Evolutionary conservation across 2,329 filamentous ascomycete genomes (phyloP).

Genomic region (Ceratocystis ficicola): DNA sequence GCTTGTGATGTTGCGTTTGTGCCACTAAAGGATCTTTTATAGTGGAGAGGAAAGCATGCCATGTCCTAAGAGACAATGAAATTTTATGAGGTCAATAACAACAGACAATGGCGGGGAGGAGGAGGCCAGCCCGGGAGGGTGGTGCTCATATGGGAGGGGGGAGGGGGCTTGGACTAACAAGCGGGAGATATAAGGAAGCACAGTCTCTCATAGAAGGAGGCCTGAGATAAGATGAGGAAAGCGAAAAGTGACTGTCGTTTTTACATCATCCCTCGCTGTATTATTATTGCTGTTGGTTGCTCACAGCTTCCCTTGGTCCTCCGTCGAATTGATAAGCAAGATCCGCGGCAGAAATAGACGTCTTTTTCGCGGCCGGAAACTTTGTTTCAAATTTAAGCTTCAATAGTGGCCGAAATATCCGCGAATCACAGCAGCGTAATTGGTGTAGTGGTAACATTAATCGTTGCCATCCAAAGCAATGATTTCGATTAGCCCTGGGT

Average conservation of each 20-base stretch:
- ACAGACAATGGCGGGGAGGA: background rate
- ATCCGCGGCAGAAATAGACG: too few species aligned
- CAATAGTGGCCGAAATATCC: background rate
- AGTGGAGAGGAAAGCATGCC: conserved; percentile 8
- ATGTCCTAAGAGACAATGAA: conserved; percentile 2
- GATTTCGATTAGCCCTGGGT: conserved; percentile 8
- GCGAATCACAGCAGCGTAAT: background rate
- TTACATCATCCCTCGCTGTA: too few species aligned
- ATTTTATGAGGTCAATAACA: background rate
- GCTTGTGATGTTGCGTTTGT: conserved; percentile 10
- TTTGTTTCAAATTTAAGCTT: background rate
- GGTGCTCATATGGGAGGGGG: background rate
- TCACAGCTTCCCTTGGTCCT: too few species aligned
- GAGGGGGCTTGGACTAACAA: too few species aligned
- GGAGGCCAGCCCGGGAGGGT: background rate
- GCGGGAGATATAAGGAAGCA: too few species aligned
- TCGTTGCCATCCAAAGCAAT: background rate
- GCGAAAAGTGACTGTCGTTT: too few species aligned
- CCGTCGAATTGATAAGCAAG: too few species aligned
- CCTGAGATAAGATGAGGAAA: too few species aligned
- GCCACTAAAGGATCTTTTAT: conserved; percentile 8
- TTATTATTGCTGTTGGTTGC: too few species aligned
- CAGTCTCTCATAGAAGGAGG: too few species aligned
- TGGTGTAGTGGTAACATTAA: conserved; percentile 8
- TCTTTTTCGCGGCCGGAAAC: background rate